Base-by-base conservation (phyloP, 73 alveolate species). In the Tetrahymena elliotti region DNA sequence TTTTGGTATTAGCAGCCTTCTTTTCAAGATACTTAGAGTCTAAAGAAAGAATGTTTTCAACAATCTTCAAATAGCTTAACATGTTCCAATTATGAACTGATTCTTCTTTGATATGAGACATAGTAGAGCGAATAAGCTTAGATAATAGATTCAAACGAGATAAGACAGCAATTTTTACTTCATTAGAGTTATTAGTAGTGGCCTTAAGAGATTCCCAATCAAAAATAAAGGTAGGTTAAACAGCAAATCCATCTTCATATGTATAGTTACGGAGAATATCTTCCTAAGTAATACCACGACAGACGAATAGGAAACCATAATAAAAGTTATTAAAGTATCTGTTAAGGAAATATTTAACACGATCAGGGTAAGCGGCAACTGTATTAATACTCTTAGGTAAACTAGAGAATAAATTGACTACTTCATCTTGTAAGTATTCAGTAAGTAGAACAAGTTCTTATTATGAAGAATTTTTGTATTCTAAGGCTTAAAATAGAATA, bases 201-300 rank as follows among this genome's bases (percentile, higher is more conserved):
- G 88, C 88, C n/a, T 68, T 68, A 36, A 68, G 88, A 68, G 88
- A 68, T 68, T 68, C 88, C 88, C 88, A 68, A 68, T 68, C 88
- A 31, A 68, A 68, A 68, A 68, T 68, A 68, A 68, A 68, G 3
- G 16, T 68, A 24, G 88, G 88, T 27, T n/a, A 27, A 68, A 36
- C 36, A 24, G 88, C 88, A 18, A 68, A 68, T 68, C 88, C 88
- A 68, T 68, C 88, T 68, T 68, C 88, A 68, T 68, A 68, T 2
- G 36, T 18, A 68, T 68, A 68, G 34, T 68, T 68, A n/a, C 88
- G 34, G 15, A 68, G 88, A 68, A 68, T 68, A 27, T n/a, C 36
- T 27, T 68, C 88, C 34, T 68, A 27, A 27, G 88, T 11, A 68
- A 68, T 36, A 68, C 88, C 88, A 68, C 88, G 88, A 11, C 88